A percentile compares a stretch with the other conserved stretches of the same genome.
phyloP scores from a whole-genome alignment of 768 basidiomycete species.

The Kondoa malvinella region DNA sequence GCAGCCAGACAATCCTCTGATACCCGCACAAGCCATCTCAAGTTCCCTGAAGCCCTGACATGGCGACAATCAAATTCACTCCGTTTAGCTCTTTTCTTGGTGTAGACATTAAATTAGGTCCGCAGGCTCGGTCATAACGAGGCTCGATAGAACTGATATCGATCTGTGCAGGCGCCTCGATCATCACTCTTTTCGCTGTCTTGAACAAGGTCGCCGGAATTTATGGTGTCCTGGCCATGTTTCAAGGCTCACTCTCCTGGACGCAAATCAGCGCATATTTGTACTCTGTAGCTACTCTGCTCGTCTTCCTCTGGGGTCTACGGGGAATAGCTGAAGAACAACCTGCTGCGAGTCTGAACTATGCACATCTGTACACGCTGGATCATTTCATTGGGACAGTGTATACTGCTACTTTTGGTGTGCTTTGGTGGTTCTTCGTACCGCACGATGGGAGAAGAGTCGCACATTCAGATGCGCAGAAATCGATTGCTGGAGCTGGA shows the following conservation, averaged over 20 bases:
- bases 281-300: slow-evolving; percentile 70
- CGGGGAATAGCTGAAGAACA: slow-evolving; percentile 76
- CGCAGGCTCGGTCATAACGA: not conserved
- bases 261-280: slow-evolving; percentile 82
- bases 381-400: slow-evolving; percentile 79
- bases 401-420: slow-evolving; percentile 82
- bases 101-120: not conserved
- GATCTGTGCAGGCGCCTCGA: slow-evolving; percentile 43
- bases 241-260: slow-evolving; percentile 52
- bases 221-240: slow-evolving; percentile 80
- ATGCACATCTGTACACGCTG: slow-evolving; percentile 77
- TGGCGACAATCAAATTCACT: not conserved
- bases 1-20: no score
- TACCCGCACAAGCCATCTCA: no score
- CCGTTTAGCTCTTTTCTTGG: not conserved
- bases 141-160: not conserved
- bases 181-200: slow-evolving; percentile 76
- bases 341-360: slow-evolving; percentile 61
- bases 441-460: slow-evolving; percentile 75
- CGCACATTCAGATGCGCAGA: slow-evolving; percentile 71
- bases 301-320: slow-evolving; percentile 70
- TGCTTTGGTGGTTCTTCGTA: slow-evolving; percentile 76
- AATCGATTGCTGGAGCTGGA: slow-evolving; percentile 47
- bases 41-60: not conserved
- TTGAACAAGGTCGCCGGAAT: slow-evolving; percentile 97